phyloP scores from a whole-genome alignment of 495 filamentous ascomycete species.

The Penicillium riverlandense region DNA sequence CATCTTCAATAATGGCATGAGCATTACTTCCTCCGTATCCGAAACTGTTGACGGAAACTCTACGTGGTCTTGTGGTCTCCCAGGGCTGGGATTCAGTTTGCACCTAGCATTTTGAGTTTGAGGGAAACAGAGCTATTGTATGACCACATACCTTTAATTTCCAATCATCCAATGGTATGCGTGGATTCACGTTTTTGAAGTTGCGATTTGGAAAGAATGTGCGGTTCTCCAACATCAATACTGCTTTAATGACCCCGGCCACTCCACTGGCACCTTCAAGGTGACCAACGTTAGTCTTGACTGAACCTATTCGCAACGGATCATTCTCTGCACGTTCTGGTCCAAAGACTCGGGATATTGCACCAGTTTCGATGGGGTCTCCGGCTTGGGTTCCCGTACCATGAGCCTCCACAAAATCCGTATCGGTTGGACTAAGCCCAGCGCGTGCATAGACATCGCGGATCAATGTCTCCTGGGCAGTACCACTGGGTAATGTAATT shows the following conservation, averaged over 20 bases:
- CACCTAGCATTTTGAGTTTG: slow-evolving; percentile 7
- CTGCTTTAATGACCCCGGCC: slow-evolving; percentile 27
- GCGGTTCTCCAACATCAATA: slow-evolving; percentile 23
- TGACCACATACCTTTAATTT: slow-evolving; percentile 14
- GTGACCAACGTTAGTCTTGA: slow-evolving; percentile 37
- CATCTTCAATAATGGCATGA: slow-evolving; percentile 33
- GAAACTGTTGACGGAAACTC: slow-evolving; percentile 30
- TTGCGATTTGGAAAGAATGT: slow-evolving; percentile 23
- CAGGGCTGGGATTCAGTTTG: slow-evolving; percentile 12
- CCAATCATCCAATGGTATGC: slow-evolving; percentile 20
- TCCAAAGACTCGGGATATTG: slow-evolving; percentile 28
- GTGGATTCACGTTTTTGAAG: slow-evolving; percentile 19
- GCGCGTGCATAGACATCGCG: slow-evolving; percentile 40
- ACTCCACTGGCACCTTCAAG: slow-evolving; percentile 26
- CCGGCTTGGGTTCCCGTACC: slow-evolving; percentile 54
- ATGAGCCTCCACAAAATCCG: slow-evolving; percentile 23
- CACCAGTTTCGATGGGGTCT: slow-evolving; percentile 54
- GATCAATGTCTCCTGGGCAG: slow-evolving; percentile 53
- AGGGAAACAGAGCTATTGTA: background rate
- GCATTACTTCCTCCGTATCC: slow-evolving; percentile 35
- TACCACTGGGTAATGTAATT: slow-evolving; percentile 39
- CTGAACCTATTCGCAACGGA: slow-evolving; percentile 17
- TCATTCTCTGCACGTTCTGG: background rate
- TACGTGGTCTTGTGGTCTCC: slow-evolving; percentile 12
- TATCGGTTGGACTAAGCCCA: slow-evolving; percentile 23